phyloP scores from a whole-genome alignment of 306 rosid species.

The Pueraria montana region DNA sequence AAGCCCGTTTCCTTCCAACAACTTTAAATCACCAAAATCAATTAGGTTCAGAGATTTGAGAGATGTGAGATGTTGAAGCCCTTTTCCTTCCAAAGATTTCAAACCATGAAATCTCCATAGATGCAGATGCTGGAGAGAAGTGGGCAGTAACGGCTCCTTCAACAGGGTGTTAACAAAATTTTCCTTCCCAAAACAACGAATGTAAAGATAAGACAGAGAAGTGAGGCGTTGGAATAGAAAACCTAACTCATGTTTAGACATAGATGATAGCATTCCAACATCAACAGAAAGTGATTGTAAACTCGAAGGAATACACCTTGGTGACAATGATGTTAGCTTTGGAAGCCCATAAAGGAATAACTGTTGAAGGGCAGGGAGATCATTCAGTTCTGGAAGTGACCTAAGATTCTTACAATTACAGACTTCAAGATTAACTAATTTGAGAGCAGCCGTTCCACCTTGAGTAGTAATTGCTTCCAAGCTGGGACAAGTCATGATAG shows the following conservation, averaged over 20 bases:
- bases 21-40: too few species aligned
- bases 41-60: too few species aligned
- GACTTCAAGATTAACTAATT: background rate
- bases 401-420: background rate
- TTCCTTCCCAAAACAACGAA: background rate
- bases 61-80: too few species aligned
- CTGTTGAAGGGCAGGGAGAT: background rate
- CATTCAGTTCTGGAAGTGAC: background rate
- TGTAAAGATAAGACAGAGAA: background rate
- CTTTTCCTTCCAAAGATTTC: too few species aligned
- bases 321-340: background rate
- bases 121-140: background rate
- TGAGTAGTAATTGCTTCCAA: background rate
- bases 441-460: too few species aligned
- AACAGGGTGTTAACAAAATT: background rate
- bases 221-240: background rate
- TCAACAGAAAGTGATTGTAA: background rate
- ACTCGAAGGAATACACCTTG: too few species aligned
- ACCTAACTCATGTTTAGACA: background rate
- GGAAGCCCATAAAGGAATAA: background rate
- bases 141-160: background rate
- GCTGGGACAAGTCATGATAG: background rate
- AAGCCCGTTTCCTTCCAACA: too few species aligned
- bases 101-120: too few species aligned
- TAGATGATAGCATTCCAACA: background rate